A percentile compares a stretch with the other conserved stretches of the same genome.
phyloP scores from a whole-genome alignment of 2,329 filamentous ascomycete genomes.

The Phaeosphaeriaceae sp. region DNA sequence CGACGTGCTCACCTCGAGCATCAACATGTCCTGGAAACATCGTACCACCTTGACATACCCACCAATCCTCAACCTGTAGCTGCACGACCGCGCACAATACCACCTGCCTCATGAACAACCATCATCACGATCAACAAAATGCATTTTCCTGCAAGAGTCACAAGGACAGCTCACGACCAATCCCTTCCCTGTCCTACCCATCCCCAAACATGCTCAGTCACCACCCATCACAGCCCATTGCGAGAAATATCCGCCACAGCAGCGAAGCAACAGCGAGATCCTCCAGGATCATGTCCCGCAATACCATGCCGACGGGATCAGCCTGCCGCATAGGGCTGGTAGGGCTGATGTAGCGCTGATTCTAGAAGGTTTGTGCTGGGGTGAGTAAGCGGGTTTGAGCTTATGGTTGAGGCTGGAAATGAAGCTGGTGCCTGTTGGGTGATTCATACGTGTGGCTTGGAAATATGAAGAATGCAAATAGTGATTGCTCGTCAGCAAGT shows the following conservation, averaged over 20 bases:
- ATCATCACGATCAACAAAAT: not conserved
- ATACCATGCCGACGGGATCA: not conserved
- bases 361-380: conserved; percentile 1
- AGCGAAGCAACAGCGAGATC: not conserved
- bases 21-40: not conserved
- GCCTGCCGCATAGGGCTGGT: not conserved
- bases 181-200: not conserved
- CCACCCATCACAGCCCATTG: not conserved
- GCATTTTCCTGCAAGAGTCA: not conserved
- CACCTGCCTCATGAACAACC: not conserved
- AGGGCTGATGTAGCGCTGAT: not conserved
- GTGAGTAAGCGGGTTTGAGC: conserved; percentile 5
- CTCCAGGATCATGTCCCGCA: not conserved
- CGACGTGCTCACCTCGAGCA: not conserved
- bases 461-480: not conserved
- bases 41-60: not conserved
- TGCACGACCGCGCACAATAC: not conserved
- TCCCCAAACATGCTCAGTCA: not conserved
- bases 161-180: not conserved
- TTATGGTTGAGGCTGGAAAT: not conserved
- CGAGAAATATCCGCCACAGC: not conserved
- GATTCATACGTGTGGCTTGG: not conserved
- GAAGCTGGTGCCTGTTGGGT: not conserved
- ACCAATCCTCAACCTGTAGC: not conserved
- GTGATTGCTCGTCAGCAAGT: not conserved